Conservation (phyloP, 306 rosid species). For the Glycine soja region DNA sequence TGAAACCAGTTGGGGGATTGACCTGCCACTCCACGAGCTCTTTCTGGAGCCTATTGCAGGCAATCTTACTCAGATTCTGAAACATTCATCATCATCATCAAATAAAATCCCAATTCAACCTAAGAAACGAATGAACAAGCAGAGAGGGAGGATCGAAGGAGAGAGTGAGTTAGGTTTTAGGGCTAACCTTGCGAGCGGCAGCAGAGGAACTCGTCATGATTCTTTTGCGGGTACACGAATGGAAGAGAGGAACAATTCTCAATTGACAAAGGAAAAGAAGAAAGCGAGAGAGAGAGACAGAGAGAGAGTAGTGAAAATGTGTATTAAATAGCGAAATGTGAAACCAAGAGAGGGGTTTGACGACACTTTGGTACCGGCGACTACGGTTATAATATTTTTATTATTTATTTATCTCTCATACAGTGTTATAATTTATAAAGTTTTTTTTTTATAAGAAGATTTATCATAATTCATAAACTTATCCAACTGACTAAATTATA, state of each 20-base stretch:
- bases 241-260: slow-evolving; percentile 37
- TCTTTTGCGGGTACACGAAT: slow-evolving; percentile 45
- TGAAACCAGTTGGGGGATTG: slow-evolving; percentile 93
- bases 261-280: slow-evolving; percentile 8
- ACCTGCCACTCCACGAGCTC: slow-evolving; percentile 99
- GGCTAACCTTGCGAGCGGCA: slow-evolving; percentile 84
- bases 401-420: background rate
- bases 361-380: slow-evolving; percentile 53
- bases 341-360: slow-evolving; percentile 46
- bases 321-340: slow-evolving; percentile 3
- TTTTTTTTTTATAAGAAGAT: too few species aligned
- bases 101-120: slow-evolving; percentile 1
- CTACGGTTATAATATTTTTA: slow-evolving; percentile 45
- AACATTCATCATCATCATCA: background rate
- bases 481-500: too few species aligned
- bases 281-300: slow-evolving; percentile 28
- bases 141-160: background rate
- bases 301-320: background rate
- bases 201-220: slow-evolving; percentile 96
- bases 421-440: background rate
- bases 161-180: slow-evolving; percentile 1
- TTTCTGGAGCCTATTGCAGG: slow-evolving; percentile 98
- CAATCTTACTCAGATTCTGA: slow-evolving; percentile 95
- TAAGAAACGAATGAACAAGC: background rate
- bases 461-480: too few species aligned